These are phyloP conservation scores for Sporodiniella umbellata DNA, from an alignment of 371 early-diverging fungal species.

Conservation along the genomic window DNA sequence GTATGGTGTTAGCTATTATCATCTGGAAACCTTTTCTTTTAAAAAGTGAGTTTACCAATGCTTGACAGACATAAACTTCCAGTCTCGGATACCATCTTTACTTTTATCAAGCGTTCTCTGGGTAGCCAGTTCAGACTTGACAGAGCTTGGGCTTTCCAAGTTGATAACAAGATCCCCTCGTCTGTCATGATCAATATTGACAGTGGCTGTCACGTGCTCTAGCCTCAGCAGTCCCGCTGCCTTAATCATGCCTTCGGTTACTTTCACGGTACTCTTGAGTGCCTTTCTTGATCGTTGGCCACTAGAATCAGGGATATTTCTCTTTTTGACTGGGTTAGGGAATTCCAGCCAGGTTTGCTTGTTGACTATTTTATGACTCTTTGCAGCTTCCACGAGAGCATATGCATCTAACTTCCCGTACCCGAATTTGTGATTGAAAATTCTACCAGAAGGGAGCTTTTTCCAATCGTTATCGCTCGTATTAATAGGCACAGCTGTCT, in stretches of 20 bases:
- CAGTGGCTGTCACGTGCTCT: slow-evolving; percentile 87
- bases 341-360: slow-evolving; percentile 59
- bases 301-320: slow-evolving; percentile 57
- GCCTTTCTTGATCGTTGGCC: slow-evolving; percentile 25
- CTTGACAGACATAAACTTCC: slow-evolving; percentile 96
- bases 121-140: slow-evolving; percentile 68
- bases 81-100: slow-evolving; percentile 74
- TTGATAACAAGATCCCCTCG: slow-evolving; percentile 82
- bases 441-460: slow-evolving; percentile 56
- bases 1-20: too few species aligned
- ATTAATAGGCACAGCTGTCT: slow-evolving; percentile 76
- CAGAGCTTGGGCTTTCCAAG: slow-evolving; percentile 68
- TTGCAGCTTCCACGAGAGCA: slow-evolving; percentile 77
- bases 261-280: slow-evolving; percentile 35
- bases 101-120: slow-evolving; percentile 64
- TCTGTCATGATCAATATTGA: slow-evolving; percentile 73
- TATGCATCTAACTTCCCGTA: slow-evolving; percentile 90
- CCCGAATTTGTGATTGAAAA: slow-evolving; percentile 87
- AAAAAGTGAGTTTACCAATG: slow-evolving; percentile 73
- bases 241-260: slow-evolving; percentile 49
- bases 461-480: slow-evolving; percentile 62
- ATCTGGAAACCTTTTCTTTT: too few species aligned
- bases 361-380: slow-evolving; percentile 58
- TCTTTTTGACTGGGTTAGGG: slow-evolving; percentile 37
- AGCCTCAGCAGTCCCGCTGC: slow-evolving; percentile 56